Percentiles rank a stretch among this genome's conserved stretches.
These are phyloP conservation scores for Podila epigama DNA, from an alignment of 192 early-diverging fungal genomes.

Conservation along the genomic window DNA sequence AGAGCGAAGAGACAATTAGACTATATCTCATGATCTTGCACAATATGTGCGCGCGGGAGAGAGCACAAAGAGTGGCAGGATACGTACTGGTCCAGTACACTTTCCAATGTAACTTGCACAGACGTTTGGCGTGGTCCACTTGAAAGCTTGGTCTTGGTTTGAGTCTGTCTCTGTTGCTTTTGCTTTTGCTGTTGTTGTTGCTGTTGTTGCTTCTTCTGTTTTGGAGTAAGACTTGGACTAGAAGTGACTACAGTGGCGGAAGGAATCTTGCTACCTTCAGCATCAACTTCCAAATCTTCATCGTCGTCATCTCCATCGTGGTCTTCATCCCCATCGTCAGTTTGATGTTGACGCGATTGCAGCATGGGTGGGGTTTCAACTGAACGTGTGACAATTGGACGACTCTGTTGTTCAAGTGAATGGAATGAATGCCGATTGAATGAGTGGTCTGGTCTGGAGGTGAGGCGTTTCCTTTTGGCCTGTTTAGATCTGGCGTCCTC, in stretches of 20 bases:
- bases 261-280: background rate
- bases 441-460: background rate
- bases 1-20: too few relatives aligned
- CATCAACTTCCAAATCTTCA: background rate
- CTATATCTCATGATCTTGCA: too few relatives aligned
- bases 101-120: slow-evolving; percentile 4
- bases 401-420: too few relatives aligned
- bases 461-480: background rate
- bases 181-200: background rate
- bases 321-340: too few relatives aligned
- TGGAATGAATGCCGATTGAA: too few relatives aligned
- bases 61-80: background rate
- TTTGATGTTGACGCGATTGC: too few relatives aligned
- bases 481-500: background rate
- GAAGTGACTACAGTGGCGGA: slow-evolving; percentile 7
- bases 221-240: slow-evolving; percentile 9
- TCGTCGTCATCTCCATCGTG: background rate
- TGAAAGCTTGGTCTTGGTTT: too few relatives aligned
- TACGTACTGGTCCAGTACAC: slow-evolving; percentile 18
- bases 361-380: too few relatives aligned
- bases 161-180: background rate
- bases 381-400: too few relatives aligned
- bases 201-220: background rate
- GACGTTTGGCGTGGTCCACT: background rate
- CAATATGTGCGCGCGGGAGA: too few relatives aligned